Evolutionary conservation across 1,139 yeast genomes (phyloP), one percentile per base, ranked within the genome.

Genomic region (Yueomyces sp.): DNA sequence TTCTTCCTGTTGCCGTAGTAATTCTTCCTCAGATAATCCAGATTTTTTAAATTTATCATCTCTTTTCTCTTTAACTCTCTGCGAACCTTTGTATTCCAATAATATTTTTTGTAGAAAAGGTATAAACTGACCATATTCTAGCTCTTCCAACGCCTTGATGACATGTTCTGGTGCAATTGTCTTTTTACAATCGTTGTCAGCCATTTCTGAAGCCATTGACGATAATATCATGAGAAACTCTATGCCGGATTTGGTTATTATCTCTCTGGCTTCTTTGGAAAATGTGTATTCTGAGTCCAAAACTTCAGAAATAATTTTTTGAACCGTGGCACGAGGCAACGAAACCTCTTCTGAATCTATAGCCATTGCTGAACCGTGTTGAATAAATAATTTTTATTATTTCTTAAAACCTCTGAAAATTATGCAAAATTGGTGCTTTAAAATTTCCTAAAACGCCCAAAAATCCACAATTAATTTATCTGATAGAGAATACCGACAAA

Each of bases 121-220:
- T 42, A 91, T 71, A 60, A 91, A 91, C 49, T 83, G 87, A 43
- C 73, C 75, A 63, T 87, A 91, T 38, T 95, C 99, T 48, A 91
- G 70, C 54, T 85, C 95, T 50, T 78, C 81, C 41, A 91, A 69
- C 1, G 98, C 97, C 58, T 81, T 83, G 48, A 91, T 75, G 39
- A 91, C 97, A 62, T 91, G 99, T 59, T 91, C 98, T 1, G 95
- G 82, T 1, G 96, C 95, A 42, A 91, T 91, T 6, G 99, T 91
- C 64, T 91, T 93, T 63, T 91, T 91, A 42, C 95, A 81, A 59
- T 91, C 98, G 55, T 83, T 83, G 57, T 91, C 98, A 1, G 98
- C 97, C 51, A 91, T 86, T 51, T 93, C 98, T 57, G 93, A 89
- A 47, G 93, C 83, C 63, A 87, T 95, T 3, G 95, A 84, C 9